Conservation (phyloP, 306 rosid genomes). For the Cucurbita moschata region DNA sequence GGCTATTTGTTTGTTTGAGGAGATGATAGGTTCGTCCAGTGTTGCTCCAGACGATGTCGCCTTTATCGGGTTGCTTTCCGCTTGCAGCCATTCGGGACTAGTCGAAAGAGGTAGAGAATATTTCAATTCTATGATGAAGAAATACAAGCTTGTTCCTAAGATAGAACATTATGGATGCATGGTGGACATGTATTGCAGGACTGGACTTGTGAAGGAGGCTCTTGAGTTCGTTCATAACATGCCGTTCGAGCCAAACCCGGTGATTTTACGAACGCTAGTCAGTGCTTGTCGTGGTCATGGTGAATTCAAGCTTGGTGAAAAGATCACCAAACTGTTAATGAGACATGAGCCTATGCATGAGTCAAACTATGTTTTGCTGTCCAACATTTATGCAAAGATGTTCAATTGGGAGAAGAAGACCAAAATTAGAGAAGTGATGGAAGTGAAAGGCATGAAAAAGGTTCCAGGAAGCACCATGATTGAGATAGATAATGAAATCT, state of each 20-base stretch:
- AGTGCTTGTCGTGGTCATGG: slow-evolving; percentile 65
- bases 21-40: slow-evolving; percentile 38
- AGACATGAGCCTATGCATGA: slow-evolving; percentile 51
- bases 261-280: slow-evolving; percentile 56
- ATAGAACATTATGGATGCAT: slow-evolving; percentile 88
- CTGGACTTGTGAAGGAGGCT: slow-evolving; percentile 70
- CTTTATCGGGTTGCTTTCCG: slow-evolving; percentile 74
- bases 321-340: slow-evolving; percentile 44
- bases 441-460: slow-evolving; percentile 62
- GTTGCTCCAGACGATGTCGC: slow-evolving; percentile 64
- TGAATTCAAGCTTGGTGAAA: slow-evolving; percentile 60
- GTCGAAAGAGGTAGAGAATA: slow-evolving; percentile 50
- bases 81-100: slow-evolving; percentile 75
- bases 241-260: slow-evolving; percentile 62
- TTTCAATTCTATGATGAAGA: slow-evolving; percentile 43
- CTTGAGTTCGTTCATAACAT: slow-evolving; percentile 42
- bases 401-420: slow-evolving; percentile 68
- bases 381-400: slow-evolving; percentile 74
- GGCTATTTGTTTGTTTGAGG: slow-evolving; percentile 55
- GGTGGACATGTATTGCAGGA: slow-evolving; percentile 80
- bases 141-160: slow-evolving; percentile 43
- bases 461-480: slow-evolving; percentile 90
- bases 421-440: slow-evolving; percentile 71
- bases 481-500: slow-evolving; percentile 49
- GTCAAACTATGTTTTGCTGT: slow-evolving; percentile 66